Percentiles rank a stretch among this genome's conserved stretches.
Evolutionary conservation across 1,139 yeast genomes (phyloP).

Genomic region (Scheffersomyces illinoinensis): DNA sequence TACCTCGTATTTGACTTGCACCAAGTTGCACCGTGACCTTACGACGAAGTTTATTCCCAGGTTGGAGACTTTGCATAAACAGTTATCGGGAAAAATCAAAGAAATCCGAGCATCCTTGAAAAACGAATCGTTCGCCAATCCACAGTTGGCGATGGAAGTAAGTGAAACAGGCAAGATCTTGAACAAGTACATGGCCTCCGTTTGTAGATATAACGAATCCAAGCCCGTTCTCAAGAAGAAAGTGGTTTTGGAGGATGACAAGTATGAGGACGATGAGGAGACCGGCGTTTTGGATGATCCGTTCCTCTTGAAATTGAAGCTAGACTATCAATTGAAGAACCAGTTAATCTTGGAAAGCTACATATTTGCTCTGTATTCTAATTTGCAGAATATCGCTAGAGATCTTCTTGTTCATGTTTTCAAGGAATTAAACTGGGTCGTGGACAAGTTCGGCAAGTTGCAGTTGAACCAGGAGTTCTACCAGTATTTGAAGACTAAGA

Average conservation of each 20-base stretch:
- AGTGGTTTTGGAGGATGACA: conserved; percentile 15
- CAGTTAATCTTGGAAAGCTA: conserved; percentile 47
- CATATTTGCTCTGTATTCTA: conserved; percentile 45
- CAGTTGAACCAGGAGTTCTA: conserved; percentile 21
- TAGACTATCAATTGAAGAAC: conserved; percentile 44
- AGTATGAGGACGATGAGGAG: conserved; percentile 21
- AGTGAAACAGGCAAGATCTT: conserved; percentile 41
- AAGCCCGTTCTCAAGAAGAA: conserved; percentile 30
- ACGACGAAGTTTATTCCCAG: conserved; percentile 37
- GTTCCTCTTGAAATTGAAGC: conserved; percentile 39
- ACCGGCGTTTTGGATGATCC: conserved; percentile 40
- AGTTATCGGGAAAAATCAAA: conserved; percentile 41
- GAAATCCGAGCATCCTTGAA: conserved; percentile 44
- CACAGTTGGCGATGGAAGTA: conserved; percentile 37
- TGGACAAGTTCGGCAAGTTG: conserved; percentile 39
- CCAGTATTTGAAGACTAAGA: conserved; percentile 22
- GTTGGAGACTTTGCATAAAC: conserved; percentile 38
- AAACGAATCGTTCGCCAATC: conserved; percentile 46
- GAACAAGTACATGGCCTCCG: conserved; percentile 30
- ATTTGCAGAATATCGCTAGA: conserved; percentile 45
- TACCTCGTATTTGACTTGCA: conserved; percentile 25
- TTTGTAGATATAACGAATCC: conserved; percentile 34
- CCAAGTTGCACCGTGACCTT: conserved; percentile 36
- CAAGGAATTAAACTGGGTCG: conserved; percentile 35
- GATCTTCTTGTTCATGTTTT: conserved; percentile 41